Evolutionary conservation across 352 stramenopile genomes (phyloP).

Genomic region (Globisporangium viniferum): DNA sequence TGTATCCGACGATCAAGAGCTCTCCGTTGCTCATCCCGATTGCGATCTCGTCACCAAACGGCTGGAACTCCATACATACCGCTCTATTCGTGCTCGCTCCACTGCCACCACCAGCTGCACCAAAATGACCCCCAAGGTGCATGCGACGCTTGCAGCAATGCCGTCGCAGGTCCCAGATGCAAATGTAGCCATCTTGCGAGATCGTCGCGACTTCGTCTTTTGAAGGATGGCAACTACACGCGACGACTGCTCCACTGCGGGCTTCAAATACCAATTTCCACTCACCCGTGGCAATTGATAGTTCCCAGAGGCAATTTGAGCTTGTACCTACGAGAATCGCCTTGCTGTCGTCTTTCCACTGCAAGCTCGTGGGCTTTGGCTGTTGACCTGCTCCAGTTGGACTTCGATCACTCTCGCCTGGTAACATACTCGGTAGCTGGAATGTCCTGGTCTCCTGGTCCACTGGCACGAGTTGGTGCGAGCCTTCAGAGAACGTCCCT

Average conservation of each 20-base stretch:
- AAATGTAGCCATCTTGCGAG: slow-evolving; percentile 50
- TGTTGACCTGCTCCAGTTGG: background rate
- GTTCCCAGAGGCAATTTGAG: slow-evolving; percentile 67
- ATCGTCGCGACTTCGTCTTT: slow-evolving; percentile 45
- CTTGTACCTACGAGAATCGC: slow-evolving; percentile 46
- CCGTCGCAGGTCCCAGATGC: slow-evolving; percentile 48
- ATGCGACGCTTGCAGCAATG: slow-evolving; percentile 35
- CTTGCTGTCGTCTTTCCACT: slow-evolving; percentile 56
- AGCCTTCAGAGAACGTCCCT: slow-evolving; percentile 48
- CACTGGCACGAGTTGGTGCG: slow-evolving; percentile 32
- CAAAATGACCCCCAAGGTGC: slow-evolving; percentile 26
- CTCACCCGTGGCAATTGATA: slow-evolving; percentile 34
- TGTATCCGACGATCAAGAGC: slow-evolving; percentile 46
- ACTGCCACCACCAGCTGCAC: slow-evolving; percentile 1
- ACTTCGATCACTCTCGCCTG: slow-evolving; percentile 22
- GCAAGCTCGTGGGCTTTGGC: slow-evolving; percentile 53
- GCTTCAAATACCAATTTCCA: slow-evolving; percentile 61
- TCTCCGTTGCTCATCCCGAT: slow-evolving; percentile 53
- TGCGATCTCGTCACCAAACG: slow-evolving; percentile 45
- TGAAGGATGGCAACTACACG: slow-evolving; percentile 36
- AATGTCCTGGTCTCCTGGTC: slow-evolving; percentile 38
- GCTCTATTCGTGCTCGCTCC: slow-evolving; percentile 20
- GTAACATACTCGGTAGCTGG: slow-evolving; percentile 31
- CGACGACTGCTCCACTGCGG: slow-evolving; percentile 31
- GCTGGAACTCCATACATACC: slow-evolving; percentile 55